Evolutionary conservation across 495 filamentous ascomycete species (phyloP).

Genomic region (Aspergillus funiculosus): DNA sequence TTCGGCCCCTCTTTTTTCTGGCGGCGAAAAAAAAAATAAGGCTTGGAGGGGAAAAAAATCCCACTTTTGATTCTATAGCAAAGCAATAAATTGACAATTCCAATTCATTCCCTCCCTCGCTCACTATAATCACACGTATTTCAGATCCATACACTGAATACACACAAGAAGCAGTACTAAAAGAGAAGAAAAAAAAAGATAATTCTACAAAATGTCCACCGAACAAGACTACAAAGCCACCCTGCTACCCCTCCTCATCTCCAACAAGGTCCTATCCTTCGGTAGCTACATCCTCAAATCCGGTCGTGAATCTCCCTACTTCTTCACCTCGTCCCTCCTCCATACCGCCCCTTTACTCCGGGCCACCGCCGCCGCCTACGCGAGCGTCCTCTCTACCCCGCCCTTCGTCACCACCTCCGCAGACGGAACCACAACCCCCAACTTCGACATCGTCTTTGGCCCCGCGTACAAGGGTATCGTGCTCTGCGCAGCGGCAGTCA

Average conservation of each 20-base stretch:
- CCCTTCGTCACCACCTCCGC: slow-evolving; percentile 36
- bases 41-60: background rate
- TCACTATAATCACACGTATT: background rate
- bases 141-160: too few relatives aligned
- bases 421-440: slow-evolving; percentile 22
- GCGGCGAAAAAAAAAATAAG: slow-evolving; percentile 9
- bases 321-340: slow-evolving; percentile 92
- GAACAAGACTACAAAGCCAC: slow-evolving; percentile 52
- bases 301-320: slow-evolving; percentile 90
- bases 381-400: slow-evolving; percentile 55
- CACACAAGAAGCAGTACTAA: background rate
- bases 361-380: slow-evolving; percentile 73
- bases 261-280: slow-evolving; percentile 74
- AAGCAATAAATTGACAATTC: too few relatives aligned
- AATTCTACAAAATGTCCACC: slow-evolving; percentile 16
- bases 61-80: too few relatives aligned
- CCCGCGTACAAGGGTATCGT: slow-evolving; percentile 97
- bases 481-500: slow-evolving; percentile 65
- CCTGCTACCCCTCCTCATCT: slow-evolving; percentile 67
- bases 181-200: background rate
- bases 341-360: slow-evolving; percentile 67
- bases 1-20: slow-evolving; percentile 3
- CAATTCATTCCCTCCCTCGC: background rate
- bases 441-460: slow-evolving; percentile 49
- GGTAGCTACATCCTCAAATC: slow-evolving; percentile 89